These are phyloP conservation scores for Punctularia strigosozonata DNA, from an alignment of 768 basidiomycete species.

Conservation along the genomic window DNA sequence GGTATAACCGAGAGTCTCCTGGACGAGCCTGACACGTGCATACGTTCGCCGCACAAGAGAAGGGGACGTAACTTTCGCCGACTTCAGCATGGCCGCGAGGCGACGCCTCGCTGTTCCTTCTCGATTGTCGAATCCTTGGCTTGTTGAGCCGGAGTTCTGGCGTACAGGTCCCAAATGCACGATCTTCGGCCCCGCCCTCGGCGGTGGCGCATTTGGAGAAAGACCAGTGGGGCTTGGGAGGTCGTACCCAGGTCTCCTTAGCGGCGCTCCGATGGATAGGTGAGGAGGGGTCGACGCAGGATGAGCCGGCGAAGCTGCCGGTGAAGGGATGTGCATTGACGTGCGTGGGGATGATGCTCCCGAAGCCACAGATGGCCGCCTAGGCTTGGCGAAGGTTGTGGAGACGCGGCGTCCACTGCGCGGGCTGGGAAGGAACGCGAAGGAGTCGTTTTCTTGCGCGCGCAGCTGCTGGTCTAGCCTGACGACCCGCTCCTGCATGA, in stretches of 20 bases:
- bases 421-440: constrained; percentile 12
- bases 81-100: neutral
- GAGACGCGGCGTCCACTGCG: constrained; percentile 33
- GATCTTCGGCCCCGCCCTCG: constrained; percentile 34
- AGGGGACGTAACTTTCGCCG: constrained; percentile 29
- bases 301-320: constrained; percentile 9
- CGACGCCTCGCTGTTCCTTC: constrained; percentile 1
- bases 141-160: constrained; percentile 13
- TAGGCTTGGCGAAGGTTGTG: constrained; percentile 46
- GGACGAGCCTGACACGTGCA: constrained; percentile 47
- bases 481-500: constrained; percentile 53
- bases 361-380: constrained; percentile 29
- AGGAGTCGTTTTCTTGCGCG: constrained; percentile 13
- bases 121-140: constrained; percentile 5
- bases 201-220: constrained; percentile 26
- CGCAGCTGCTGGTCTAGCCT: constrained; percentile 41
- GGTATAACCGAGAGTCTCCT: constrained; percentile 53
- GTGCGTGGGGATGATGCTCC: constrained; percentile 30
- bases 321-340: constrained; percentile 24
- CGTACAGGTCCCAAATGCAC: constrained; percentile 49
- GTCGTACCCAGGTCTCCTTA: constrained; percentile 3
- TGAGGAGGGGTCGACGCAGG: constrained; percentile 8
- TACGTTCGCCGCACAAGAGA: constrained; percentile 47
- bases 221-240: constrained; percentile 29
- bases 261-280: constrained; percentile 7